Percentiles rank a stretch among this genome's conserved stretches.
Conservation (phyloP, 2,329 filamentous ascomycete genomes). For the Colletotrichum gloeosporioides region DNA sequence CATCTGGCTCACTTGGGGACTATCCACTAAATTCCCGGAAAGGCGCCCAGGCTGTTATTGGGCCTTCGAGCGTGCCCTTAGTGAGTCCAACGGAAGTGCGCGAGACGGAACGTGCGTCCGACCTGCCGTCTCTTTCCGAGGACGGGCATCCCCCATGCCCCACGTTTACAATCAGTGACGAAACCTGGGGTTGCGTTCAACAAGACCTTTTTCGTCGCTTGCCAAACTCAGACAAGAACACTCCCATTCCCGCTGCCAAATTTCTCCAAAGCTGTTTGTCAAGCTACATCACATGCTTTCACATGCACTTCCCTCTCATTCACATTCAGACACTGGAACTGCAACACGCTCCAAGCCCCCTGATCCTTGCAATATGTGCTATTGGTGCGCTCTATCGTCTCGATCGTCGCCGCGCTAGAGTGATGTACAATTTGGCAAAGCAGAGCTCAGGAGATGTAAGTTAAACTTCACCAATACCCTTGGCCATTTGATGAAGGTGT, state of each 20-base stretch:
- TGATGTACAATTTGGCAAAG: background rate
- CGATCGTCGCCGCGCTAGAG: background rate
- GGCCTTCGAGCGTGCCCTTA: background rate
- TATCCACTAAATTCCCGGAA: background rate
- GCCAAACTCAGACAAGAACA: background rate
- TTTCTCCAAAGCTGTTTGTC: background rate
- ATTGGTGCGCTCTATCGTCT: background rate
- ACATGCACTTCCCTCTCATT: background rate
- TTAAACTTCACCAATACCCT: background rate
- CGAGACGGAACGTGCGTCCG: background rate
- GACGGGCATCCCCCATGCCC: background rate
- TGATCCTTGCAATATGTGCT: background rate
- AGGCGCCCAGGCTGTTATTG: background rate
- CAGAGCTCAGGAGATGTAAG: background rate
- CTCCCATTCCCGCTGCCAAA: background rate
- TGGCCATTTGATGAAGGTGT: background rate
- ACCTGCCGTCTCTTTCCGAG: background rate
- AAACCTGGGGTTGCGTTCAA: background rate
- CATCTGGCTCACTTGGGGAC: background rate
- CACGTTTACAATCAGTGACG: background rate
- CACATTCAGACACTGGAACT: background rate
- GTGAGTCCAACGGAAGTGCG: background rate
- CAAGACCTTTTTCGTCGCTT: background rate
- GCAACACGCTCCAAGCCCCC: background rate
- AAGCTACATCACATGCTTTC: background rate